Conservation (phyloP, 768 basidiomycete genomes). For the Lactarius psammicola region DNA sequence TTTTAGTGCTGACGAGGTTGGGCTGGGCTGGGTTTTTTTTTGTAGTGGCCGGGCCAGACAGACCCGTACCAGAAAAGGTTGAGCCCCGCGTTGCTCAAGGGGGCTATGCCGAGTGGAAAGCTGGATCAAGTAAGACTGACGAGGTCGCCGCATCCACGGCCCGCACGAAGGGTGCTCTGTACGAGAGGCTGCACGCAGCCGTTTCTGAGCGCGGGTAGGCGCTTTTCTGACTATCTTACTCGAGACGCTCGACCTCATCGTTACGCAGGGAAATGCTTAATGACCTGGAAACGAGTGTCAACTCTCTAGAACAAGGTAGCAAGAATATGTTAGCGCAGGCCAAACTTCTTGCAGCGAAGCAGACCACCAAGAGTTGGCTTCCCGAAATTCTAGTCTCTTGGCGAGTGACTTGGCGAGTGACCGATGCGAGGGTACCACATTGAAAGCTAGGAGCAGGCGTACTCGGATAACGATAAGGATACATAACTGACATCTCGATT, state of each 20-base stretch:
- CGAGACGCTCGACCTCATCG: neutral
- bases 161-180: slow-evolving; percentile 32
- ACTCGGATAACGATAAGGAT: slow-evolving; percentile 8
- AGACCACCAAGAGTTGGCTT: slow-evolving; percentile 68
- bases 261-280: slow-evolving; percentile 56
- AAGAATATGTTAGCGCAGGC: slow-evolving; percentile 66
- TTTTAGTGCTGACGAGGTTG: neutral
- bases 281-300: slow-evolving; percentile 60
- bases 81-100: slow-evolving; percentile 18
- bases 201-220: slow-evolving; percentile 63
- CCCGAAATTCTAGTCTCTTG: slow-evolving; percentile 41
- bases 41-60: slow-evolving; percentile 63
- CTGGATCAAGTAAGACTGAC: slow-evolving; percentile 19
- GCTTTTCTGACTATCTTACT: neutral
- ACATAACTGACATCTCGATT: slow-evolving; percentile 2
- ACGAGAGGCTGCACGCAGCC: slow-evolving; percentile 43
- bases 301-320: slow-evolving; percentile 63
- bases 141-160: slow-evolving; percentile 29
- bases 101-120: slow-evolving; percentile 20
- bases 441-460: neutral
- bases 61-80: slow-evolving; percentile 48
- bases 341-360: slow-evolving; percentile 59
- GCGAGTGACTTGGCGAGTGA: too few relatives aligned
- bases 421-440: neutral
- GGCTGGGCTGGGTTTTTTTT: neutral